Base-by-base conservation (phyloP, 352 stramenopile genomes). In the Phytophthora meadii region DNA sequence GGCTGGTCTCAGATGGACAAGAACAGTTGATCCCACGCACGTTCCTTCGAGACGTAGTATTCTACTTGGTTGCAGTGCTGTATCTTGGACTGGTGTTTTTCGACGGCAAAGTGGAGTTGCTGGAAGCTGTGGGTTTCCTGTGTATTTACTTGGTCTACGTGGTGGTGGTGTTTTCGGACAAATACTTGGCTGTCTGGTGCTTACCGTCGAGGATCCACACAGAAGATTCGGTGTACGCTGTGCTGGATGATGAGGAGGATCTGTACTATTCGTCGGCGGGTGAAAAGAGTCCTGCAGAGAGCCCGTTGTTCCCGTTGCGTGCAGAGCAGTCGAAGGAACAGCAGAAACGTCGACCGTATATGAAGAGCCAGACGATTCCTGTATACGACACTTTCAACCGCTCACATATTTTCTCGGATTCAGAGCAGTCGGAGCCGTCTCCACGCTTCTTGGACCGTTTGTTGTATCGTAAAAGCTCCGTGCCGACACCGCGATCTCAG, bases 11-110 rank as follows among this genome's bases (percentile, higher is more conserved):
- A 7, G 68, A 88, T 49, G 81, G 70, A 5, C 82, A 93, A 24
- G 77, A 91, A 48, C 84, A 93, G 55, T 67, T 94, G 25, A 89
- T 93, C 28, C 87, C 87, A 12, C 79, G 82, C 55, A 92, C 88
- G 47, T 94, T 76, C 57, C 50, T 89, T 17, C 84, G 87, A 15
- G 87, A 94, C 47, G 84, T 94, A 7, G 45, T 74, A 2, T 93
- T 93, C 53, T 94, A 94, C 72, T 77, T 88, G 34, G 42, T 90
- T 5, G 79, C 75, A 4, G 70, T 94, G 42, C 47, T 77, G n/a
- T 94, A 94, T 57, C 61, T 93, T 22, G 77, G 74, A 34, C 68
- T 91, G 40, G 75, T 94, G 22, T 90, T 92, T 58, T 87, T 89
- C 32, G 72, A 87, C n/a, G 86, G 81, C 10, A 52, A 88, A 84